phyloP scores from a whole-genome alignment of 2,329 filamentous ascomycete genomes.

The Xylaria sp. region DNA sequence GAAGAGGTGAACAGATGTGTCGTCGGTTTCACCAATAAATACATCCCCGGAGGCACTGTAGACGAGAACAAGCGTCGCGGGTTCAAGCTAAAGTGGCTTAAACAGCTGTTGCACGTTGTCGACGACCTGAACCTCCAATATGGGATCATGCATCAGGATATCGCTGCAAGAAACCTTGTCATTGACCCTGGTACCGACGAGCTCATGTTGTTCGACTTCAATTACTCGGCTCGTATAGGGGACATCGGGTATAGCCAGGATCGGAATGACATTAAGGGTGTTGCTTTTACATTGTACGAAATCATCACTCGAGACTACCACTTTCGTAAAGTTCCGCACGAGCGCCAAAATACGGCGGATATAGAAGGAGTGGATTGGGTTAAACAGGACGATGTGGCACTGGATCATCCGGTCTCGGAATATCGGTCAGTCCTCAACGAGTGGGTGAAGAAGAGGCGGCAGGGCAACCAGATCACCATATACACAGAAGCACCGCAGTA shows the following conservation, averaged over 20 bases:
- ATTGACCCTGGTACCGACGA: not conserved
- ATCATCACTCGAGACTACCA: constrained; percentile 11
- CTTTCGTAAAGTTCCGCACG: constrained; percentile 2
- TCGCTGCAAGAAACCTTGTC: constrained; percentile 18
- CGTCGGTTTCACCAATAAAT: constrained; percentile 17
- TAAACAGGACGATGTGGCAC: constrained; percentile 10
- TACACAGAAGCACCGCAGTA: constrained; percentile 14
- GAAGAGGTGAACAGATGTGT: constrained; percentile 5
- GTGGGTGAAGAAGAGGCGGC: constrained; percentile 13
- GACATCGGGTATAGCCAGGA: constrained; percentile 1
- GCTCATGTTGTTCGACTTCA: constrained; percentile 20
- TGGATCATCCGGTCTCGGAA: constrained; percentile 13
- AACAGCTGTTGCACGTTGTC: constrained; percentile 12
- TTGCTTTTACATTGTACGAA: constrained; percentile 13
- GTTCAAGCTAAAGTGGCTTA: constrained; percentile 19
- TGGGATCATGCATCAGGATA: constrained; percentile 13
- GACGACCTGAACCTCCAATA: constrained; percentile 15
- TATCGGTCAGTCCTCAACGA: constrained; percentile 11
- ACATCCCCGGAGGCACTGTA: constrained; percentile 12
- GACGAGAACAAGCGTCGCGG: constrained; percentile 5
- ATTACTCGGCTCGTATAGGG: constrained; percentile 1
- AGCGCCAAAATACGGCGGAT: constrained; percentile 1
- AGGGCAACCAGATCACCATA: constrained; percentile 6
- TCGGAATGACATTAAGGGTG: constrained; percentile 14
- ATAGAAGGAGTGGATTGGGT: constrained; percentile 18